Base-by-base conservation (phyloP, 1,139 yeast genomes). In the Debaryomyces subglobosus region DNA sequence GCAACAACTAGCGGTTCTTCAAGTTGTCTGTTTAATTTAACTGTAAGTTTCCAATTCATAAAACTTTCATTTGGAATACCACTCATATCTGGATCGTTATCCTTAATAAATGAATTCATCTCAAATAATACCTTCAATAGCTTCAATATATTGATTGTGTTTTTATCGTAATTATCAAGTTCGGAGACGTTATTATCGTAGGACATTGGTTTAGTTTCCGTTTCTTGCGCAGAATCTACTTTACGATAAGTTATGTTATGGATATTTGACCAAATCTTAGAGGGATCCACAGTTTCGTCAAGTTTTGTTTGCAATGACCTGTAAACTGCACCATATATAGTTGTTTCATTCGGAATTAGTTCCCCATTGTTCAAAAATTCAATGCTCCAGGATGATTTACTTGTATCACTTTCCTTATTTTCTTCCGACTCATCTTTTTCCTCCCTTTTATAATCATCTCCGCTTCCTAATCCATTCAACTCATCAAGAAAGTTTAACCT, bases 1-100 rank as follows among this genome's bases (percentile, higher is more conserved):
- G 96, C 95, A 43, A 92, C 94, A 30, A 92, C 80, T 50, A 92
- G 70, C 0, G 96, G 96, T 55, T 94, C 98, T 58, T 92, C 97
- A 37, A 94, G 67, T 65, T 92, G 98, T 45, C 96, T 73, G 53
- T 89, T 87, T 49, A 94, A 72, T 63, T 92, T 94, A 0, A 96
- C 96, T 3, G 96, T 85, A 29, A 94, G 67, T 60, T 91, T 92
- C 69, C 92, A 84, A 61, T 89, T 92, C 58, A 86, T 71, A 59
- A 91, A 92, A 21, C 72, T 62, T 10, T 78, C 70, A 24, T 70
- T 72, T 0, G 79, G 64, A 9, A 81, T 64, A 2, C 56, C 46
- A 3, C 39, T 48, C 7, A 52, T 51, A n/a, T 49, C 49, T 2
- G 49, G 37, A 16, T 54, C 45, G 36, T 49, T 52, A 32, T 51